Conservation (phyloP, 176 grass and related monocot species). For the Areca catechu region DNA sequence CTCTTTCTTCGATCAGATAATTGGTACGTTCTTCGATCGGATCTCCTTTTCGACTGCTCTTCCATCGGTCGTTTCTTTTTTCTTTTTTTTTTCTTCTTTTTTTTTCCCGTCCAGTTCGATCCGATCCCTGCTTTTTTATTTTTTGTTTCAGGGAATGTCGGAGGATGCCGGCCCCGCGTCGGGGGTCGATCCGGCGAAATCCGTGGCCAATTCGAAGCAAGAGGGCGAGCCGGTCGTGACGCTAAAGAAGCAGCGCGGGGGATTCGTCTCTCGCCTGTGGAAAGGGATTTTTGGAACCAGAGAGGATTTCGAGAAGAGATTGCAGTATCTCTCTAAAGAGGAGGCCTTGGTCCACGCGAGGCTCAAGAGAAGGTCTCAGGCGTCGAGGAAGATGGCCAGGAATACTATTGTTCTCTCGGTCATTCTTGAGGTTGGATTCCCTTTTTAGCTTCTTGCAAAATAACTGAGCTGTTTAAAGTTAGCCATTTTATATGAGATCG, state of each 20-base stretch:
- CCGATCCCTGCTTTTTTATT: not conserved
- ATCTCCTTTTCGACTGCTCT: too few species aligned
- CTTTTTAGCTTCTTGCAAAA: not conserved
- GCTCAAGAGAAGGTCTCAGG: constrained; percentile 51
- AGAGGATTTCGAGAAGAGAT: constrained; percentile 74
- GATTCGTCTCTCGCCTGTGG: constrained; percentile 54
- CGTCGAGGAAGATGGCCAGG: constrained; percentile 44
- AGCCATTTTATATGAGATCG: not conserved
- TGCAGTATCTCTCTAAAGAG: constrained; percentile 74
- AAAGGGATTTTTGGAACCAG: constrained; percentile 66
- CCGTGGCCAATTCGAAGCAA: not conserved
- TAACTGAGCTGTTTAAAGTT: not conserved
- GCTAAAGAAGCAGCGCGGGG: not conserved
- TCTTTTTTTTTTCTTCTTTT: too few species aligned
- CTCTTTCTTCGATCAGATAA: not conserved
- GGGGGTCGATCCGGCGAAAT: constrained; percentile 23
- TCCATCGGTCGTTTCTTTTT: too few species aligned
- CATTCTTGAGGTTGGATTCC: constrained; percentile 46
- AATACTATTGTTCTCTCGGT: constrained; percentile 57
- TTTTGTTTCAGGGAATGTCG: constrained; percentile 24
- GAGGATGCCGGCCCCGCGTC: constrained; percentile 27
- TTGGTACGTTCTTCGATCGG: too few species aligned
- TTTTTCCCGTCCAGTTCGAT: not conserved
- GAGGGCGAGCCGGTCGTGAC: not conserved
- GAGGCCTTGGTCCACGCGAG: constrained; percentile 58